Evolutionary conservation across 2,329 filamentous ascomycete species (phyloP), one percentile per base, ranked within the genome.

Genomic region (Alternaria angustiovoidea): DNA sequence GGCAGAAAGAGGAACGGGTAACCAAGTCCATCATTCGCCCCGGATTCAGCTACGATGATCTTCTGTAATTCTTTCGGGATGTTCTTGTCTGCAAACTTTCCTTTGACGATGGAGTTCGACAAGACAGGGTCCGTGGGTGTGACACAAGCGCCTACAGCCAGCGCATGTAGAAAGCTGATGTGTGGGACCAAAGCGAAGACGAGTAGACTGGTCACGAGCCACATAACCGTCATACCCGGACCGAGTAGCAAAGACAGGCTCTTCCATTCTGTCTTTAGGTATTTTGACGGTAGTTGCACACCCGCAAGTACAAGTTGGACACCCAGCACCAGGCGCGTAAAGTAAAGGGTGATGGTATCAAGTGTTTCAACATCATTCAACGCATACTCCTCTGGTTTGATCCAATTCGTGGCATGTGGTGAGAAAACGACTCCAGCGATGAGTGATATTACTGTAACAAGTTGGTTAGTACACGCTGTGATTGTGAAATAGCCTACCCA

Each of bases 261-360:
- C 72, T 87, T 91, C 91, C 91, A 94, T 87, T 97, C 88, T 66
- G 83, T 88, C 75, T 86, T 81, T 22, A 97, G 82, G 70, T 97
- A 97, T 61, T 91, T 89, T 73, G 89, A 92, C 1, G 94, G 94
- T 7, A 97, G 84, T 76, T 97, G 93, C 0, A 97, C 88, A 6
- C 94, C 94, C 0, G 93, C 93, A 7, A 97, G 84, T 8, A 97
- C 92, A 11, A 97, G 86, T 79, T 97, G 94, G 2, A 97, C 91
- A 3, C 94, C 94, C 0, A 97, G 87, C 0, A 97, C 94, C 0
- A 97, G 86, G 1, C 94, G 88, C 0, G 90, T 90, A 79, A 97
- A 97, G 78, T 91, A 91, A 64, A 96, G 83, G 0, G 92, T 97
- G 62, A 94, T 89, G 8, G 84, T 81, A 60, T 92, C 86, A 43